Evolutionary conservation across 352 stramenopile species (phyloP), one percentile per base, ranked within the genome.

Genomic region (Globisporangium okanoganense): DNA sequence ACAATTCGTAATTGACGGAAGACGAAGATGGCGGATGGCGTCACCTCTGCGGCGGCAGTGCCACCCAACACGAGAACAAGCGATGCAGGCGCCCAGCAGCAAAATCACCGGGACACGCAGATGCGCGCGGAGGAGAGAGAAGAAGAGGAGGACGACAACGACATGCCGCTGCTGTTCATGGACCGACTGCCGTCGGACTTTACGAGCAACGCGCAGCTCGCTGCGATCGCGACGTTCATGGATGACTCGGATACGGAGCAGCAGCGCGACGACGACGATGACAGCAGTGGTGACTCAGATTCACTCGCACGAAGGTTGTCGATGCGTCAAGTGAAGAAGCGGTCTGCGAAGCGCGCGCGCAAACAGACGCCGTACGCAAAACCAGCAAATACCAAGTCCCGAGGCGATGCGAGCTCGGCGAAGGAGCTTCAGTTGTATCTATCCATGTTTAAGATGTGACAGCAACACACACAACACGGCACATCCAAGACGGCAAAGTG

Each of bases 161-260:
- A 90, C 62, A 85, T 88, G 75, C 84, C 84, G 57, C 76, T 94
- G 25, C 75, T 94, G 60, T 91, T 94, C 62, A 85, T 88, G 80
- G 80, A 85, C 50, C 41, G 60, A 8, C 67, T 94, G 10, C 84
- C 84, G n/a, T 64, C 67, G 8, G 71, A 79, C 62, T 93, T 92
- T 64, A 49, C 78, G 66, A 65, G 75, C 36, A 94, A 75, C 49
- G 72, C 76, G 52, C 77, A 94, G 70, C 69, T 94, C 29, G 82
- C 80, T 29, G 84, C 84, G 35, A 79, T 94, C 48, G 78, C 78
- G 51, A 85, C 80, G 57, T 88, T 94, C 70, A 90, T 91, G 76
- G 66, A 67, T 45, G 79, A 77, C 61, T 82, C 74, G 40, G 75
- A 85, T 35, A 76, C 78, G 20, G 69, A 82, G 1, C 48, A 38